Percentiles rank a stretch among this genome's conserved stretches.
Evolutionary conservation across 495 filamentous ascomycete species (phyloP).

Genomic region (Letharia columbiana): DNA sequence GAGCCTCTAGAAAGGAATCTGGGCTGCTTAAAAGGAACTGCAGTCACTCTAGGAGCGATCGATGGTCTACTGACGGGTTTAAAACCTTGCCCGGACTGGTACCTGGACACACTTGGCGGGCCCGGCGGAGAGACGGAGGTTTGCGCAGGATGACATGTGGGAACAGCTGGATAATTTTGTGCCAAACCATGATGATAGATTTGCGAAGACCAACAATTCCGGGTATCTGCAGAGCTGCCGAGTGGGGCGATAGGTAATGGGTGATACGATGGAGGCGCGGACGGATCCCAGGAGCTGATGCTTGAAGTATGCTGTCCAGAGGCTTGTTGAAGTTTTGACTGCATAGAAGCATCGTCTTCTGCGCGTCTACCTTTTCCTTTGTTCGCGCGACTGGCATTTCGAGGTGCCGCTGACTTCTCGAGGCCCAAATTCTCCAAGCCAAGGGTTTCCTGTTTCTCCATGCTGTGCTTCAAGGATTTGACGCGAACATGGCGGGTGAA

Average conservation of each 20-base stretch:
- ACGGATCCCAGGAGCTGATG: background rate
- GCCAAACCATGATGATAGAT: background rate
- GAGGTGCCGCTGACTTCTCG: conserved; percentile 1
- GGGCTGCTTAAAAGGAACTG: background rate
- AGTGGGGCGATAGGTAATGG: background rate
- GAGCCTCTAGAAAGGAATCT: background rate
- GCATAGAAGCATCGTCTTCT: background rate
- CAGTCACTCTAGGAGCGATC: background rate
- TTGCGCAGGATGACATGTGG: background rate
- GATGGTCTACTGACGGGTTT: background rate
- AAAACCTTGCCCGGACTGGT: background rate
- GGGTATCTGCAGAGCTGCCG: background rate
- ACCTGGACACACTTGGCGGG: background rate
- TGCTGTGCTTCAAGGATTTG: background rate
- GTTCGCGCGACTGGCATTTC: conserved; percentile 4
- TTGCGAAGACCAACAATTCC: background rate
- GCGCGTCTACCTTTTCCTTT: background rate
- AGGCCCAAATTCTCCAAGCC: conserved; percentile 12
- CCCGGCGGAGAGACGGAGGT: background rate
- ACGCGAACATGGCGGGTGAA: background rate
- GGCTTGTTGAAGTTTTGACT: background rate
- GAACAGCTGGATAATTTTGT: background rate
- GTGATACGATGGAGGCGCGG: background rate
- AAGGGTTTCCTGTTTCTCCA: conserved; percentile 18
- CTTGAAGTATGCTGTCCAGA: background rate